Conservation (phyloP, 2,329 filamentous ascomycete species). For the Macrophomina phaseolina region DNA sequence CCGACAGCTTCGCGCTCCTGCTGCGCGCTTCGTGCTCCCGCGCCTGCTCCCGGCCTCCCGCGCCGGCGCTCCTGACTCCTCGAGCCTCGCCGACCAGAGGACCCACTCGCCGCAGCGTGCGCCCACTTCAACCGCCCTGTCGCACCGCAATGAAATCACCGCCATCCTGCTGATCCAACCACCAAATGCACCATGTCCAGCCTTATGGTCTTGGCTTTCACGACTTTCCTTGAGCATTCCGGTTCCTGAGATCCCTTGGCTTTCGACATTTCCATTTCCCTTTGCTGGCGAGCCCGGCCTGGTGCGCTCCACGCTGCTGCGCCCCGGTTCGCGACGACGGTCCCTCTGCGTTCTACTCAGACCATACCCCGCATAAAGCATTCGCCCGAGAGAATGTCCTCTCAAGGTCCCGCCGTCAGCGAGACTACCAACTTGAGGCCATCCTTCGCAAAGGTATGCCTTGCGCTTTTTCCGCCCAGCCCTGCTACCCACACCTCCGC, state of each 20-base stretch:
- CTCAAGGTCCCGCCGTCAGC: slow-evolving; percentile 25
- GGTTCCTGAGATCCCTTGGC: slow-evolving; percentile 46
- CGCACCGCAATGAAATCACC: slow-evolving; percentile 27
- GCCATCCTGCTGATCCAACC: slow-evolving; percentile 37
- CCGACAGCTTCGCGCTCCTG: background rate
- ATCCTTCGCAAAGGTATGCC: slow-evolving; percentile 77
- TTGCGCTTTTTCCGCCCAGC: background rate
- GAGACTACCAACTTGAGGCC: slow-evolving; percentile 51
- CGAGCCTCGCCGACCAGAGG: slow-evolving; percentile 28
- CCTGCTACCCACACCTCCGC: background rate
- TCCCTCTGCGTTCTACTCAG: slow-evolving; percentile 24
- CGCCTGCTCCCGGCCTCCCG: slow-evolving; percentile 19
- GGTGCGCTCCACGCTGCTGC: slow-evolving; percentile 33
- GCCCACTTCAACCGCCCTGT: slow-evolving; percentile 27
- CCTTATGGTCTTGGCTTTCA: slow-evolving; percentile 52
- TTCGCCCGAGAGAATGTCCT: slow-evolving; percentile 24
- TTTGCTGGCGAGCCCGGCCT: slow-evolving; percentile 17
- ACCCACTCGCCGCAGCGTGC: slow-evolving; percentile 32
- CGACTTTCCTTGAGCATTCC: slow-evolving; percentile 59
- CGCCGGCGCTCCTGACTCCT: slow-evolving; percentile 26
- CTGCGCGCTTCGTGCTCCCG: slow-evolving; percentile 3
- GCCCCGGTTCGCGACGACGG: slow-evolving; percentile 24
- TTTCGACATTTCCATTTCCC: slow-evolving; percentile 28
- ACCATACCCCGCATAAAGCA: slow-evolving; percentile 16
- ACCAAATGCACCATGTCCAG: slow-evolving; percentile 59